A percentile compares a stretch with the other conserved stretches of the same genome.
Conservation (phyloP, 305 asterid species). For the Withania somnifera region DNA sequence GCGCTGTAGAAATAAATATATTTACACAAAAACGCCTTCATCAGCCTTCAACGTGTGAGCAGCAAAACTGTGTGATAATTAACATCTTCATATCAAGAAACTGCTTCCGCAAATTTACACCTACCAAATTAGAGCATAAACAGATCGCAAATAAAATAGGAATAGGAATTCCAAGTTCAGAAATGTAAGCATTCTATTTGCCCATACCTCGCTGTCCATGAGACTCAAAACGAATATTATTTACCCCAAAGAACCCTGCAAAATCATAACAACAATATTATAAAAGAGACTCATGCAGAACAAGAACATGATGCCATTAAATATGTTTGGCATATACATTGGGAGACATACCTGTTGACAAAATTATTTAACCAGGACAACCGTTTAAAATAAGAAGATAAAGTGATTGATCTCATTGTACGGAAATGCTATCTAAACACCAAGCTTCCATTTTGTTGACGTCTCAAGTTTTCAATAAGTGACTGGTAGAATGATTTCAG, state of each 20-base stretch:
- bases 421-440: conserved; percentile 55
- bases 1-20: not conserved
- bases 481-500: conserved; percentile 74
- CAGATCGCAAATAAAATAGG: not conserved
- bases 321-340: not conserved
- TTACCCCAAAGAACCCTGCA: conserved; percentile 57
- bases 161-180: not conserved
- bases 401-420: conserved; percentile 1
- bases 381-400: conserved; percentile 19
- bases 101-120: conserved; percentile 32
- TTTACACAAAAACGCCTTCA: not conserved
- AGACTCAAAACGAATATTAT: conserved; percentile 30
- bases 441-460: conserved; percentile 77
- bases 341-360: conserved; percentile 26
- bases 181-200: not conserved
- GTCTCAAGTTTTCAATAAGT: conserved; percentile 69
- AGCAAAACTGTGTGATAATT: conserved; percentile 3
- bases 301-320: not conserved
- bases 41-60: not conserved
- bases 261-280: not conserved
- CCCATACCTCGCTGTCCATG: conserved; percentile 38
- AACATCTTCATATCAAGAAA: conserved; percentile 4
- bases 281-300: not conserved
- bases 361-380: conserved; percentile 14
- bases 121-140: conserved; percentile 10